Evolutionary conservation across 2,329 filamentous ascomycete species (phyloP).

Genomic region (Zasmidium cellare): DNA sequence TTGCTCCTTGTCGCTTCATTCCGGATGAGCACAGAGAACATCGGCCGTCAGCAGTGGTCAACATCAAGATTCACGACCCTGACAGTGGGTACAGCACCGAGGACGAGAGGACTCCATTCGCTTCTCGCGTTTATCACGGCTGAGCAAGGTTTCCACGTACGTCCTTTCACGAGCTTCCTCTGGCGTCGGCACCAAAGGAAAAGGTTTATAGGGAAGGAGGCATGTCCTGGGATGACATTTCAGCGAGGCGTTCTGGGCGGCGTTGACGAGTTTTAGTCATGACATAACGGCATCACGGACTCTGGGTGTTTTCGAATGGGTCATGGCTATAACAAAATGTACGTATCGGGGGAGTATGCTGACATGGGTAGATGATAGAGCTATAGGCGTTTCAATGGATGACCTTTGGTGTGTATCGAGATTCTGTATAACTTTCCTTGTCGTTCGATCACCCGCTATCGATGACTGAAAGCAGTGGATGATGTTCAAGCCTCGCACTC

Average conservation of each 20-base stretch:
- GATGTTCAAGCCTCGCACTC: too few relatives aligned
- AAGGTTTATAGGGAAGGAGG: too few relatives aligned
- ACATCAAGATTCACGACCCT: conserved; percentile 26
- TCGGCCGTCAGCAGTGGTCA: conserved; percentile 24
- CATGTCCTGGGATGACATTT: too few relatives aligned
- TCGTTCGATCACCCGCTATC: too few relatives aligned
- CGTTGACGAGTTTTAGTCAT: background rate
- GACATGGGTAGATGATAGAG: background rate
- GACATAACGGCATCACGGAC: background rate
- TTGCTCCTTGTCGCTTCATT: conserved; percentile 31
- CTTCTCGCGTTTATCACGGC: background rate
- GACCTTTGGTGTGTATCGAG: too few relatives aligned
- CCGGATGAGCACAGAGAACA: conserved; percentile 22
- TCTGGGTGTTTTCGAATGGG: background rate
- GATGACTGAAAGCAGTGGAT: too few relatives aligned
- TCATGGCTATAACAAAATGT: background rate
- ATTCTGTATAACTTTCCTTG: too few relatives aligned
- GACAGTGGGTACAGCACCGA: conserved; percentile 22
- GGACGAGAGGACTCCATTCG: background rate
- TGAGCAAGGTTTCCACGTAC: background rate
- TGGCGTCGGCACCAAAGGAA: too few relatives aligned
- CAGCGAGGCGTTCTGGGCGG: background rate
- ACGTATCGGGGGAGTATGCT: background rate
- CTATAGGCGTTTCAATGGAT: background rate
- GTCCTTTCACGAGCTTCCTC: background rate